phyloP scores from a whole-genome alignment of 2,329 filamentous ascomycete genomes.

The Colletotrichum godetiae region DNA sequence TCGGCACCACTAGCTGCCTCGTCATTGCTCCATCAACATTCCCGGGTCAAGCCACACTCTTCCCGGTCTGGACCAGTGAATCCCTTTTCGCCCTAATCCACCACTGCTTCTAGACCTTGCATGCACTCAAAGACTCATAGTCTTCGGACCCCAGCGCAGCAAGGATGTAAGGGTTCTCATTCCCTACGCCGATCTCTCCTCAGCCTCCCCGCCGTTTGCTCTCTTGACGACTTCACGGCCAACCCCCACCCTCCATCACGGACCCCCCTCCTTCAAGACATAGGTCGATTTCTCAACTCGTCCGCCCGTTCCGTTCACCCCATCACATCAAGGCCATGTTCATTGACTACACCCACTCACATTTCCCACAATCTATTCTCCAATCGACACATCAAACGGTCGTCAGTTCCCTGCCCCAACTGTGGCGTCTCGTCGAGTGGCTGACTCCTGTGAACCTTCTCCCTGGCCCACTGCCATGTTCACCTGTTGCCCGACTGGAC shows the following conservation, averaged over 20 bases:
- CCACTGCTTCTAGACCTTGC: slow-evolving; percentile 9
- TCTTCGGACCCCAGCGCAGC: neutral
- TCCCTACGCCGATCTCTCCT: slow-evolving; percentile 24
- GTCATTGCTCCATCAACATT: slow-evolving; percentile 11
- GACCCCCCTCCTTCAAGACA: slow-evolving; percentile 5
- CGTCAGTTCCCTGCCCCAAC: neutral
- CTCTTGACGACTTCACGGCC: slow-evolving; percentile 14
- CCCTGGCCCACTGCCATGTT: neutral
- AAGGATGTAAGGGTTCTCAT: slow-evolving; percentile 15
- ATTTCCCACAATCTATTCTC: neutral
- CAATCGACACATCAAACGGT: neutral
- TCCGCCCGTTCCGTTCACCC: slow-evolving; percentile 20
- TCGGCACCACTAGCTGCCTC: slow-evolving; percentile 2
- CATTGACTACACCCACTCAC: slow-evolving; percentile 8
- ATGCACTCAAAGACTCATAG: neutral
- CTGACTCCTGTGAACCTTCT: neutral
- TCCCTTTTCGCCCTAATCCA: slow-evolving; percentile 8
- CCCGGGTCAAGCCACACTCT: slow-evolving; percentile 20
- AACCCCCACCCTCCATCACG: slow-evolving; percentile 25
- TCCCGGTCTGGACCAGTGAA: slow-evolving; percentile 19
- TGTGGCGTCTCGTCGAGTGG: slow-evolving; percentile 12
- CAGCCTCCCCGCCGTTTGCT: slow-evolving; percentile 29
- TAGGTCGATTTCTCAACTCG: slow-evolving; percentile 10
- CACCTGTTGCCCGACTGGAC: slow-evolving; percentile 4
- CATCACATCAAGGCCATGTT: slow-evolving; percentile 3